Evolutionary conservation across 2,329 filamentous ascomycete species (phyloP), one percentile per base, ranked within the genome.

Genomic region (Botrytis aclada): DNA sequence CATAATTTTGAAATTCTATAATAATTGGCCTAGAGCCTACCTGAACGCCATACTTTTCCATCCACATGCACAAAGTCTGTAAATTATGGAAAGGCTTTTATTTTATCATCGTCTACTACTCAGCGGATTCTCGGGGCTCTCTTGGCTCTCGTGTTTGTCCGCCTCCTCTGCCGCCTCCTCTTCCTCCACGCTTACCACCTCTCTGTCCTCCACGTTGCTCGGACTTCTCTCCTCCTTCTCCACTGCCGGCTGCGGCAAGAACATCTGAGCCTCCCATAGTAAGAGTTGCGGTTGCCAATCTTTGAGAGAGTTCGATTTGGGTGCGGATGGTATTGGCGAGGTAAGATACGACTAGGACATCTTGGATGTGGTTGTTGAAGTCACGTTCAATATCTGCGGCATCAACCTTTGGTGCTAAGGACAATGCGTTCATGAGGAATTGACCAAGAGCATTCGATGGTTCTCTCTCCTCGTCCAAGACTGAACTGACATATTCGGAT

Each of bases 301-400:
- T 90, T 88, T 98, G 97, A 77, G 95, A 97, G 74, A 99, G 90
- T 81, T 98, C 96, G 86, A 99, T 98, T 86, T 99, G 96, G 78
- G 95, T 98, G 83, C 95, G 94, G 85, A 98, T 97, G 77, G 94
- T 98, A 88, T 98, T 99, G 83, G 96, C 94, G 77, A 99, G 89
- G 86, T 99, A 99, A 78, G 94, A 97, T 80, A 99, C 95, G 83
- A 98, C 95, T 77, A 99, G 90, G 75, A 99, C 95, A 83, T 99
- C 96, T 86, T 99, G 96, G 84, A 99, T 94, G 86, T 99, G 96
- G 87, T 97, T 97, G 90, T 99, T 99, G 89, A 99, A 99, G 86
- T 98, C 95, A 82, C 92, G 89, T 88, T 99, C 96, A 81, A 99
- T 95, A 82, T 97, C 92, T 75, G 90, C 88, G 54, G 92, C 86